phyloP scores from a whole-genome alignment of 208 protist genomes.

The Trichomonas vaginalis region DNA sequence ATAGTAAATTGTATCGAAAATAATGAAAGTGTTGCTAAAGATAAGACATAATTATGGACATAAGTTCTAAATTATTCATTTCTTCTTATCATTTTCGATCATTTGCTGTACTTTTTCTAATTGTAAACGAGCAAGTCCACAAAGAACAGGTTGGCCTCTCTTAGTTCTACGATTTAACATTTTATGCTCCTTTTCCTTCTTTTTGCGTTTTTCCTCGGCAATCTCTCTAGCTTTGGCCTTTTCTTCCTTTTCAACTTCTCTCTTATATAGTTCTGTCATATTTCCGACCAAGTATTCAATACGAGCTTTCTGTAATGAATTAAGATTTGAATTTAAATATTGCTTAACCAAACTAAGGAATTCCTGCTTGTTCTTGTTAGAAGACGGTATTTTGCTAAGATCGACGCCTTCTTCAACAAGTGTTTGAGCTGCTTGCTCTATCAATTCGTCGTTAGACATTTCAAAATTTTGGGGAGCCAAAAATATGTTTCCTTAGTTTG shows the following conservation, averaged over 20 bases:
- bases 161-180: not conserved
- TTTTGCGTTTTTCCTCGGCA: not conserved
- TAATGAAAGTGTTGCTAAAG: too few relatives aligned
- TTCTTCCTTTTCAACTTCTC: not conserved
- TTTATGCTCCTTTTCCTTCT: not conserved
- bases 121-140: not conserved
- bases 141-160: not conserved
- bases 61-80: too few relatives aligned
- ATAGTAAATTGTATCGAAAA: too few relatives aligned
- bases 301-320: not conserved
- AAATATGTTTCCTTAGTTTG: too few relatives aligned
- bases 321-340: not conserved
- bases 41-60: too few relatives aligned
- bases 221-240: not conserved
- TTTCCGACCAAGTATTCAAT: not conserved
- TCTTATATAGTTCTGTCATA: not conserved
- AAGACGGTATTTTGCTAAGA: not conserved
- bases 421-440: not conserved
- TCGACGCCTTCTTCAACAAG: not conserved
- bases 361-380: not conserved
- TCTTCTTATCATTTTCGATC: not conserved
- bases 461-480: too few relatives aligned
- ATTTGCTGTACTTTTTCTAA: not conserved
- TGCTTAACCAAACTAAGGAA: not conserved
- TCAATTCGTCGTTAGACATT: not conserved